Evolutionary conservation across 495 filamentous ascomycete species (phyloP), one percentile per base, ranked within the genome.

Genomic region (Penicillium salamii): DNA sequence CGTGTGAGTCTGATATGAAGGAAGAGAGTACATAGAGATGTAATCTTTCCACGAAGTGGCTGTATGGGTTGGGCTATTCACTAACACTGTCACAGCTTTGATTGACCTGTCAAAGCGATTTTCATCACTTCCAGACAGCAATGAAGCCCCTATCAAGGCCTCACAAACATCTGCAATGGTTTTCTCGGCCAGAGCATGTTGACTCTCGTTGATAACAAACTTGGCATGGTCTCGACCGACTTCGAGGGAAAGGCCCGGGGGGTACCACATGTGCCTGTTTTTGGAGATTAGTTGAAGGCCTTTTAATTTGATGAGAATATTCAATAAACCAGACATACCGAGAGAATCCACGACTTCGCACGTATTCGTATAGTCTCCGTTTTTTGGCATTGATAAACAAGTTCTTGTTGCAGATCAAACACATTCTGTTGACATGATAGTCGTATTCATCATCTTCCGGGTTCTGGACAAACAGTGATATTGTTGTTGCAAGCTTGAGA

Each of bases 161-260:
- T 98, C 93, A 49, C 90, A 96, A 15, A 98, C 91, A 70, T 98
- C 93, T n/a, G 93, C 93, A 62, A 96, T 87, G 3, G 89, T 84
- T 68, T 98, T 98, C 60, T 96, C 88, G 3, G 81, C 87, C 5
- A 98, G 79, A 0, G 69, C 60, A 57, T 97, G 92, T 17, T 71
- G 77, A 18, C 66, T 62, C 48, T 80, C 70, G 6, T 71, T 76
- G 18, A 67, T 65, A 18, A 76, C 73, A 46, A 73, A 79, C 14
- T 78, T 84, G 4, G 74, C 75, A 17, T 69, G 65, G 13, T 82
- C 78, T 46, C 84, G 86, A 5, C 86, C 86, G 44, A 77, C 62
- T 1, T 85, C 67, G 17, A 87, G 70, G 32, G 70, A 78, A 44
- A 95, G 72, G 2, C 88, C 88, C 49, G 87, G 78, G 0, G 91